Evolutionary conservation across 179 eudicot genomes (phyloP), one percentile per base, ranked within the genome.

Genomic region (Beta macrorhiza): DNA sequence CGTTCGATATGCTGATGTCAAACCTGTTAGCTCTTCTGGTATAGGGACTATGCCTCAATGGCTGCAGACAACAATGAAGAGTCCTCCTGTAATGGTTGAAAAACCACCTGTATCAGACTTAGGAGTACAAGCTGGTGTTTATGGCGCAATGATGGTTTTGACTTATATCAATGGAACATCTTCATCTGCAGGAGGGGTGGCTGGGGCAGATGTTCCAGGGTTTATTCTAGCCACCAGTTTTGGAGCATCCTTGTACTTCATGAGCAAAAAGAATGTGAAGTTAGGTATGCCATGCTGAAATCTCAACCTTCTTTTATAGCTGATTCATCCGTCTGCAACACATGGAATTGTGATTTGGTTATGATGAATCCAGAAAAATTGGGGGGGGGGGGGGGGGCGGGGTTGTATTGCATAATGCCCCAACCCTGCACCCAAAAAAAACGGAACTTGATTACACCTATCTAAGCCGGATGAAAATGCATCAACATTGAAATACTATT

Each of bases 121-220:
- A 80, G 98, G 99, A 61, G 67, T 96, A 56, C 94, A 94, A 84
- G 99, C 93, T 77, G 97, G 99, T 47, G 97, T 91, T 17, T 96
- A 96, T 85, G 99, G 99, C 61, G 93, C 97, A 70, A 82, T 96
- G 86, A 90, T 90, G 91, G 96, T 78, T 42, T 81, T 93, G 80
- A 92, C 91, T 68, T 94, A 92, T 81, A 91, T 89, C 70, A 92
- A 90, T 80, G 98, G 97, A 70, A 82, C 92, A 78, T 86, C 97
- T 29, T 47, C 90, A 51, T 77, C 93, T 69, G 74, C 83, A 6
- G 91, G 88, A 62, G 80, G 87, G 5, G 85, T 90, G 82, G 87
- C 86, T 82, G 97, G 92, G 22, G 97, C 98, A 44, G 98, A 96
- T 90, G 93, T 94, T 83, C 98, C 99, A 47, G 99, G 97, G 44